Evolutionary conservation across 108 stramenopile genomes (phyloP), one percentile per base, ranked within the genome.

Genomic region (Thalassiosira profunda): DNA sequence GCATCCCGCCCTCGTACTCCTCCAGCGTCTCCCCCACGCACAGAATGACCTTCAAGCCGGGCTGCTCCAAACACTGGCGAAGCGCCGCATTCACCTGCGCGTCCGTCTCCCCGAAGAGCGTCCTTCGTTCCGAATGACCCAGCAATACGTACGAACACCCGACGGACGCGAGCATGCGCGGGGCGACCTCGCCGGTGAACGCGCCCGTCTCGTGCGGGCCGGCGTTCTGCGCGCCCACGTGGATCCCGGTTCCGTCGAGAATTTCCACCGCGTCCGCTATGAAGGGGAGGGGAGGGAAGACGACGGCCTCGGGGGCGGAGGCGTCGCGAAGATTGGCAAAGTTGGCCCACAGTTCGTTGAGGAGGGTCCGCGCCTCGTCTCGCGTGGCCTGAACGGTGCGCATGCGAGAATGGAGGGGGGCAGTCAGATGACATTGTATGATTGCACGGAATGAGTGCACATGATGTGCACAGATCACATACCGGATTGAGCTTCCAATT

Each of bases 221-320:
- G 30, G 87, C 79, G 58, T 93, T 87, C 59, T 97, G 91, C 6
- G 87, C 86, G 4, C 94, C 90, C 24, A 96, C 86, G 17, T 57
- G 57, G 26, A 98, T 80, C 14, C 87, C 86, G 14, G 76, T 68
- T 24, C 86, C 88, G 29, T 73, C 72, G 18, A 91, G 58, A 1
- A 72, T 41, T 29, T 74, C 57, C 12, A 83, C 57, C n/a, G 84
- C 91, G 34, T 63, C 59, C 12, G 67, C 65, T 10, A 95, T 60
- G 67, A 87, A 91, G 1, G 90, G 90, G 36, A 76, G 63, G 38
- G 93, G 93, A 24, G 93, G 93, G 81, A 95, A 90, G 24, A 95
- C 59, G 28, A 87, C 80, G 0, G 90, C 84, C 45, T 93, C 91
- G 11, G 84, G n/a, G n/a, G n/a, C n/a, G n/a, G n/a, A n/a, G n/a